Evolutionary conservation across 441 rosid genomes (phyloP).

Genomic region (Pelargonium citronellum): DNA sequence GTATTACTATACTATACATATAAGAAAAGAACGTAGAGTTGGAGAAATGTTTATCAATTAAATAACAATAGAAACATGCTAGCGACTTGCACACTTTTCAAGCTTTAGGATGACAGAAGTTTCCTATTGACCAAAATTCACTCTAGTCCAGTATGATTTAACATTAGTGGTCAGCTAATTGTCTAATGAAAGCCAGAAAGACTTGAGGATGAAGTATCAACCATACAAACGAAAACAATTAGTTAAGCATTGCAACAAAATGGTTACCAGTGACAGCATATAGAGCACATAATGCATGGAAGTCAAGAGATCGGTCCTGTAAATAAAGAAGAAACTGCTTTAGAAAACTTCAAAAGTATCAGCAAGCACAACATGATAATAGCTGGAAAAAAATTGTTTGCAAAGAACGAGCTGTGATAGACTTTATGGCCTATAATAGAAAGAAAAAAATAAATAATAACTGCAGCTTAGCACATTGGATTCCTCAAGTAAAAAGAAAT

Average conservation of each 20-base stretch:
- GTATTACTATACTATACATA: neutral
- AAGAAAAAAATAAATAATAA: neutral
- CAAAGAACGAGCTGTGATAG: conserved; percentile 5
- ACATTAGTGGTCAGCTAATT: neutral
- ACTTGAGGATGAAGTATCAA: neutral
- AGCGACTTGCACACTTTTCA: neutral
- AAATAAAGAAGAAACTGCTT: conserved; percentile 12
- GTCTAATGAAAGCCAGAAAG: neutral
- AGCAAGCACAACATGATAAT: conserved; percentile 1
- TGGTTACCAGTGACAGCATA: conserved; percentile 92
- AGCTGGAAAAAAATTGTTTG: conserved; percentile 7
- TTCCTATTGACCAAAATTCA: neutral
- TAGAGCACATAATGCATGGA: conserved; percentile 69
- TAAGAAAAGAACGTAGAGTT: neutral
- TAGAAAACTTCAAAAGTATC: conserved; percentile 10
- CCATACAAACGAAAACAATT: neutral
- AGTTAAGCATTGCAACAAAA: conserved; percentile 5
- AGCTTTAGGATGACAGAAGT: neutral
- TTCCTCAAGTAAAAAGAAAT: neutral
- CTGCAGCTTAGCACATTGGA: neutral
- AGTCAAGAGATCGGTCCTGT: conserved; percentile 98
- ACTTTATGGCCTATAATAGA: neutral
- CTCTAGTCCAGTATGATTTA: neutral
- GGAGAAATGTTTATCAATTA: neutral
- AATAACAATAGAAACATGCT: neutral